phyloP scores from a whole-genome alignment of 2,329 filamentous ascomycete species.

The Fusarium ramigenum region DNA sequence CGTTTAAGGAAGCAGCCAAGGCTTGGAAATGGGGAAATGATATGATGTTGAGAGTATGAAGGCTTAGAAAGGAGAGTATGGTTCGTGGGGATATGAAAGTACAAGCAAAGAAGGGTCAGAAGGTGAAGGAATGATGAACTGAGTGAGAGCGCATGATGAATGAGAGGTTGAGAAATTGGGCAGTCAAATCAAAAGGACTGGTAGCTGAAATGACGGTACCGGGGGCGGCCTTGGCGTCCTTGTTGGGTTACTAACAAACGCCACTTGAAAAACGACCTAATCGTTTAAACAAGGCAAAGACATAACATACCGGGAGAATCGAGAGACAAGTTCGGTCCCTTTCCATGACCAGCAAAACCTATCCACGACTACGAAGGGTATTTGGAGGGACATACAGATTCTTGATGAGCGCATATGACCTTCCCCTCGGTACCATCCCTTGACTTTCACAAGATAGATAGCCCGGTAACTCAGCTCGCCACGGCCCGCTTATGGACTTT shows the following conservation, averaged over 20 bases:
- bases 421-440: neutral
- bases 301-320: neutral
- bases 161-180: slow-evolving; percentile 28
- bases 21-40: slow-evolving; percentile 11
- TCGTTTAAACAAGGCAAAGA: slow-evolving; percentile 1
- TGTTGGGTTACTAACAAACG: slow-evolving; percentile 29
- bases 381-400: neutral
- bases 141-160: slow-evolving; percentile 19
- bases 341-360: neutral
- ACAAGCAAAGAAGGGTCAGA: slow-evolving; percentile 13
- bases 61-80: slow-evolving; percentile 18
- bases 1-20: slow-evolving; percentile 28
- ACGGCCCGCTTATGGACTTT: slow-evolving; percentile 31
- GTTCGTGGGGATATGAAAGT: neutral
- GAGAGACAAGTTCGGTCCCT: neutral
- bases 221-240: slow-evolving; percentile 34
- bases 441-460: slow-evolving; percentile 12
- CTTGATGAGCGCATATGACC: neutral
- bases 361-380: neutral
- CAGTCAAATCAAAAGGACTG: slow-evolving; percentile 17
- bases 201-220: slow-evolving; percentile 33
- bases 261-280: slow-evolving; percentile 19
- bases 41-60: slow-evolving; percentile 7
- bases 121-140: slow-evolving; percentile 26
- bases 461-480: slow-evolving; percentile 25